These are phyloP conservation scores for Acanthamoeba healyi DNA, from an alignment of 208 protist species.

Conservation along the genomic window DNA sequence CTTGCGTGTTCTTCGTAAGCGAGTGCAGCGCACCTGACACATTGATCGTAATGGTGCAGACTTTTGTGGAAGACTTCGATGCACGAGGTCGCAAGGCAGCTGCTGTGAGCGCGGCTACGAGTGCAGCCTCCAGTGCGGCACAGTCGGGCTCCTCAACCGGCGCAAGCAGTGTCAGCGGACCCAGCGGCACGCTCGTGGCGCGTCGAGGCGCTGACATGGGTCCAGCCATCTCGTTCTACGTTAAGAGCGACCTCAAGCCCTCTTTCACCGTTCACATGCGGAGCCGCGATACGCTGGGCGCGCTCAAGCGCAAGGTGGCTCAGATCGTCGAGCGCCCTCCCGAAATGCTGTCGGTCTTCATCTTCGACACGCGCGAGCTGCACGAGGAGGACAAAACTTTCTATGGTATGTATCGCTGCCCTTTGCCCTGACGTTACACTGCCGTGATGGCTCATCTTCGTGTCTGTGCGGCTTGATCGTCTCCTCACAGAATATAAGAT, in stretches of 20 bases:
- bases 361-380: conserved; percentile 50
- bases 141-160: background rate
- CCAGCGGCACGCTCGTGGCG: background rate
- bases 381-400: conserved; percentile 63
- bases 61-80: conserved; percentile 71
- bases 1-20: background rate
- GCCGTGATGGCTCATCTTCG: background rate
- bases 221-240: background rate
- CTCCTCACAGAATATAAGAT: conserved; percentile 37
- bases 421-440: no score
- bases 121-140: background rate
- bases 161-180: background rate
- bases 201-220: conserved; percentile 26
- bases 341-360: conserved; percentile 31
- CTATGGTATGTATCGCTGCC: conserved; percentile 58
- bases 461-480: background rate
- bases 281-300: conserved; percentile 49
- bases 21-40: no score
- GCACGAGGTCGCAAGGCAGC: conserved; percentile 18
- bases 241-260: conserved; percentile 72
- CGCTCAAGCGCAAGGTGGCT: conserved; percentile 65
- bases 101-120: background rate
- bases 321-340: conserved; percentile 19
- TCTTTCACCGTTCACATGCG: conserved; percentile 29
- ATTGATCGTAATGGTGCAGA: no score